Percentiles rank a stretch among this genome's conserved stretches.
Conservation (phyloP, 352 stramenopile species). For the Pythium aristosporum region DNA sequence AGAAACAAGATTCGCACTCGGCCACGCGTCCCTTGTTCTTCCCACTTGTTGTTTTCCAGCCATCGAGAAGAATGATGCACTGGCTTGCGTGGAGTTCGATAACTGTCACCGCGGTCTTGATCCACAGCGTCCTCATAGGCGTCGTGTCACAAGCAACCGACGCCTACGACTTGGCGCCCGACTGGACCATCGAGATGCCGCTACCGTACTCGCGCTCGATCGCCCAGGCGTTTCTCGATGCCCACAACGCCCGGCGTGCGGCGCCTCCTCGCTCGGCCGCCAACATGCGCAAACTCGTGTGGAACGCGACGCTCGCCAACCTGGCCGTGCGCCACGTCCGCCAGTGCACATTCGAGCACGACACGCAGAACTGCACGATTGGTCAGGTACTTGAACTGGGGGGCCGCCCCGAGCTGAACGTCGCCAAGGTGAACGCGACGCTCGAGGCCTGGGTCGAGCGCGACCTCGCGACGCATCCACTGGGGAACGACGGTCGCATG, state of each 20-base stretch:
- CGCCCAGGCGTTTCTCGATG: conserved; percentile 23
- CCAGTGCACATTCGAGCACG: conserved; percentile 16
- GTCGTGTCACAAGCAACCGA: background rate
- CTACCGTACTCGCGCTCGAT: conserved; percentile 19
- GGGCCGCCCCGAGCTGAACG: conserved; percentile 5
- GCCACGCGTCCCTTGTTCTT: background rate
- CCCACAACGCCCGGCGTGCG: conserved; percentile 20
- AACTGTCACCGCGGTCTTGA: background rate
- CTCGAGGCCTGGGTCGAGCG: conserved; percentile 18
- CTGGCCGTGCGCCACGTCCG: conserved; percentile 1
- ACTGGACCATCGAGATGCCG: conserved; percentile 25
- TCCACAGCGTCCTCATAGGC: background rate
- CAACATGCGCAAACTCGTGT: conserved; percentile 25
- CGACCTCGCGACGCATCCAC: conserved; percentile 10
- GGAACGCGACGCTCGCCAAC: conserved; percentile 20
- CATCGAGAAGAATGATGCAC: background rate
- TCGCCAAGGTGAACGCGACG: conserved; percentile 16
- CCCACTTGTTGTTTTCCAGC: background rate
- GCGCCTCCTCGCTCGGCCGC: conserved; percentile 16
- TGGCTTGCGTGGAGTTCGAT: background rate
- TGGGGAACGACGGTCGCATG: conserved; percentile 20
- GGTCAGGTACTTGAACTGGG: conserved; percentile 14
- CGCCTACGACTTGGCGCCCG: conserved; percentile 18
- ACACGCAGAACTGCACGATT: conserved; percentile 18
- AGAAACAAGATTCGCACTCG: background rate